These are phyloP conservation scores for Barnettozyma californica DNA, from an alignment of 805 yeast species.

Conservation along the genomic window DNA sequence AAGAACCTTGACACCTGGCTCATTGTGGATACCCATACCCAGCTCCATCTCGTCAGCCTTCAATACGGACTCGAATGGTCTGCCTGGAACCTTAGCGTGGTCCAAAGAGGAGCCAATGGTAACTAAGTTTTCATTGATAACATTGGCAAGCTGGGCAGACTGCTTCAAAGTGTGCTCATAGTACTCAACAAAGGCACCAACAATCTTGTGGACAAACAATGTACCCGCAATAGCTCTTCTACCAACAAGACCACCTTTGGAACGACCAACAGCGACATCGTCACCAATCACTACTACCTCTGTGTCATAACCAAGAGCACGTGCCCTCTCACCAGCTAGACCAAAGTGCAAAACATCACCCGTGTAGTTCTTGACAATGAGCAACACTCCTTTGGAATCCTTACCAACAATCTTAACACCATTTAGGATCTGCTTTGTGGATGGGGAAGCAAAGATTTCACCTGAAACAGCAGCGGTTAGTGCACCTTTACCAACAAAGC, in stretches of 20 bases:
- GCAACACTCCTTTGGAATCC: conserved; percentile 58
- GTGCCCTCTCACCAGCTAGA: conserved; percentile 83
- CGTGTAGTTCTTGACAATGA: conserved; percentile 87
- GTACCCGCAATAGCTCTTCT: conserved; percentile 95
- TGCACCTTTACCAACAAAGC: conserved; percentile 80
- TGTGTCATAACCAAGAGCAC: conserved; percentile 65
- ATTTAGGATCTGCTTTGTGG: conserved; percentile 81
- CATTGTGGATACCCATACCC: conserved; percentile 96
- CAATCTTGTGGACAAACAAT: conserved; percentile 74
- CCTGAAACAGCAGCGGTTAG: conserved; percentile 89
- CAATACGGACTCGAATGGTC: conserved; percentile 50
- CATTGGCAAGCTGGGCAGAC: conserved; percentile 53
- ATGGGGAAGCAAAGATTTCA: conserved; percentile 88
- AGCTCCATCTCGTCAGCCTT: conserved; percentile 68
- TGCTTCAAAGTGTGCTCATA: conserved; percentile 41
- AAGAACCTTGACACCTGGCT: conserved; percentile 66
- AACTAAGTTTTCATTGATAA: conserved; percentile 60
- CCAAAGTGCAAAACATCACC: conserved; percentile 95
- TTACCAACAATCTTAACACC: conserved; percentile 42
- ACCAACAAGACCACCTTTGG: conserved; percentile 87
- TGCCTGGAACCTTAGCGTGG: conserved; percentile 87
- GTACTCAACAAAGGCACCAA: conserved; percentile 65
- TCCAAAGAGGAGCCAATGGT: conserved; percentile 89
- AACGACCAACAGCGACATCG: conserved; percentile 90
- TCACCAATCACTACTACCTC: conserved; percentile 80